phyloP scores from a whole-genome alignment of 2,329 filamentous ascomycete genomes.

The Beauveria medogensis region DNA sequence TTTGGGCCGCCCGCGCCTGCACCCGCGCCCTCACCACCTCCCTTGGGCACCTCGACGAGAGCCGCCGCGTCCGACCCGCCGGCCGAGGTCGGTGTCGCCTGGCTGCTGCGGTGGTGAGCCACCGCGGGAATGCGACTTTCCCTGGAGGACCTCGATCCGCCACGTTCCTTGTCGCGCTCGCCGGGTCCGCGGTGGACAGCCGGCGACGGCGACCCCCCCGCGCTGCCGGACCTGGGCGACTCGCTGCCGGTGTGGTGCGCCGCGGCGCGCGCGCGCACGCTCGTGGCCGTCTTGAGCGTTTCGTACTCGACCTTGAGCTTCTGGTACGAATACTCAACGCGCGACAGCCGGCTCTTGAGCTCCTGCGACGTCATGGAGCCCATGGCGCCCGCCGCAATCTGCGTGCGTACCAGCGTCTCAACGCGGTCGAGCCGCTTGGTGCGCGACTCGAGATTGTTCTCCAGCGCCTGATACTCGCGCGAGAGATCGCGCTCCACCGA shows the following conservation, averaged over 20 bases:
- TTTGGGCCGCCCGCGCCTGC: constrained; percentile 21
- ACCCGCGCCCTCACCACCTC: constrained; percentile 2
- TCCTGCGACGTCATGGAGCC: constrained; percentile 37
- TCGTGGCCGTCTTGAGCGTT: constrained; percentile 58
- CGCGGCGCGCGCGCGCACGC: constrained; percentile 46
- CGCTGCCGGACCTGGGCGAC: constrained; percentile 26
- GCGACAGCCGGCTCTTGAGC: constrained; percentile 38
- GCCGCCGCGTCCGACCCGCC: neutral
- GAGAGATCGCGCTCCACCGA: constrained; percentile 82
- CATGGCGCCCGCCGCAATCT: constrained; percentile 43
- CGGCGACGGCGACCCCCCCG: constrained; percentile 43
- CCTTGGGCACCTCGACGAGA: constrained; percentile 15
- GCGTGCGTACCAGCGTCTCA: constrained; percentile 68
- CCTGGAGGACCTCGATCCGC: constrained; percentile 17
- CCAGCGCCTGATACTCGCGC: constrained; percentile 81
- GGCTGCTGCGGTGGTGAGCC: constrained; percentile 15
- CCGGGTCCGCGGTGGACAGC: constrained; percentile 42
- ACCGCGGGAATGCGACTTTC: constrained; percentile 18
- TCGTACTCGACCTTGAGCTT: constrained; percentile 57
- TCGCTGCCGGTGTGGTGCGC: constrained; percentile 17
- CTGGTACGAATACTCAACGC: constrained; percentile 53
- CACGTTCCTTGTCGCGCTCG: constrained; percentile 38
- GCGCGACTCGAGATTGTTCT: constrained; percentile 69
- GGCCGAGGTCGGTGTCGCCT: constrained; percentile 13
- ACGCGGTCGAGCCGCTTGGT: constrained; percentile 81